Evolutionary conservation across 495 filamentous ascomycete species (phyloP).

Genomic region (Lindgomyces ingoldianus): DNA sequence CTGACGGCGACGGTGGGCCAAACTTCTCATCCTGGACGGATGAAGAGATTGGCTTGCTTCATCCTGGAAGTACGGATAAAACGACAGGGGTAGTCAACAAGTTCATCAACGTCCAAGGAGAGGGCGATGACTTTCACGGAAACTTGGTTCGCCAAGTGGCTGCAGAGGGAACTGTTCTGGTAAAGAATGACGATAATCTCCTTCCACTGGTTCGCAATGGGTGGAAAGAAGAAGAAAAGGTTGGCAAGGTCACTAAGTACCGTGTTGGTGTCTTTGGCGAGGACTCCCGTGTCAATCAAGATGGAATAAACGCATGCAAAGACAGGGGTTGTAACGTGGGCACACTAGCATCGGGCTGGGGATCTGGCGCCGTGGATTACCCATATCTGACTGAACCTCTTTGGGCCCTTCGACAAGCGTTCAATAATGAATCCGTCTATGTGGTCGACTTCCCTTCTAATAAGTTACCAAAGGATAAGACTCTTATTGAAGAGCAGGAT

Average conservation of each 20-base stretch:
- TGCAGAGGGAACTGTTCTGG: constrained; percentile 78
- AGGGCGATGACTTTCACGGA: constrained; percentile 64
- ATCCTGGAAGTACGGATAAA: constrained; percentile 63
- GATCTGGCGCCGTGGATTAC: constrained; percentile 84
- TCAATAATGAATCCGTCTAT: constrained; percentile 60
- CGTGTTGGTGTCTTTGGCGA: constrained; percentile 81
- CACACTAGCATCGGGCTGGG: constrained; percentile 85
- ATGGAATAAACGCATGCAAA: constrained; percentile 72
- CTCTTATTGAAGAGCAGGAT: constrained; percentile 57
- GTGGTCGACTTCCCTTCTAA: constrained; percentile 65
- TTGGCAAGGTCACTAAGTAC: constrained; percentile 49
- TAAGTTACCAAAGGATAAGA: constrained; percentile 48
- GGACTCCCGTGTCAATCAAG: constrained; percentile 66
- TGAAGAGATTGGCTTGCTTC: constrained; percentile 63
- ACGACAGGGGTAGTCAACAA: constrained; percentile 69
- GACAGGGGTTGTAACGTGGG: constrained; percentile 82
- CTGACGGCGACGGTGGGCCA: constrained; percentile 67
- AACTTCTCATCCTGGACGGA: constrained; percentile 93
- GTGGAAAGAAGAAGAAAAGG: constrained; percentile 43
- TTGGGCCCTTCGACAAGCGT: constrained; percentile 63
- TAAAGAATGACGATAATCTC: constrained; percentile 71
- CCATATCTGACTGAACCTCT: constrained; percentile 75
- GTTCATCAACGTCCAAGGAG: constrained; percentile 69
- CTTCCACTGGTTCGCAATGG: constrained; percentile 64
- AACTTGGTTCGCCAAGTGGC: constrained; percentile 71